These are phyloP conservation scores for Talaromyces thailandensis DNA, from an alignment of 495 filamentous ascomycete species.

Conservation along the genomic window DNA sequence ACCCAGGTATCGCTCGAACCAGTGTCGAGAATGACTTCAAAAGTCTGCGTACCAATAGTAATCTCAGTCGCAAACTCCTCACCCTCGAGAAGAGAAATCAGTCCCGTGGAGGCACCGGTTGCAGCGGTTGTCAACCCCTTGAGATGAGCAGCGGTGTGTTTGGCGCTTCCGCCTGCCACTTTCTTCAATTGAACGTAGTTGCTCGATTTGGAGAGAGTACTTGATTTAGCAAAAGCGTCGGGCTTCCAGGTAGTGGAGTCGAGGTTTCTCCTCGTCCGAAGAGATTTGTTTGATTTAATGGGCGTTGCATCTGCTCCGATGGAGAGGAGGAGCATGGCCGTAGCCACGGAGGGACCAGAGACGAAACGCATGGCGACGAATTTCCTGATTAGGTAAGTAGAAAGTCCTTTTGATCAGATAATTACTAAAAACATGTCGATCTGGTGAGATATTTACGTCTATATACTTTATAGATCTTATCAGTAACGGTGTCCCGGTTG, in stretches of 20 bases:
- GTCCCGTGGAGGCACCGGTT: background rate
- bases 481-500: background rate
- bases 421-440: background rate
- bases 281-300: background rate
- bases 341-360: background rate
- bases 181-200: background rate
- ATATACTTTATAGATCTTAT: background rate
- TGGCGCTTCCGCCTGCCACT: background rate
- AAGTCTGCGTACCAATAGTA: slow-evolving; percentile 13
- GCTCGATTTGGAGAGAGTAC: background rate
- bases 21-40: slow-evolving; percentile 47
- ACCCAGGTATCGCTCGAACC: slow-evolving; percentile 56
- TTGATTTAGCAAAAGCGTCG: background rate
- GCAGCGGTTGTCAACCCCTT: background rate
- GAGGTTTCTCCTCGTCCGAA: background rate
- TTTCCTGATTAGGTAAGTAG: background rate
- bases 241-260: background rate
- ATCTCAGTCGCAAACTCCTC: background rate
- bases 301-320: background rate
- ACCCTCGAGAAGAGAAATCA: background rate
- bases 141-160: background rate
- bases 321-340: background rate
- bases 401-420: background rate
- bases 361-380: background rate
- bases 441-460: background rate